A percentile compares a stretch with the other conserved stretches of the same genome.
phyloP scores from a whole-genome alignment of 805 yeast species.

The Wickerhamiella domercqiae region DNA sequence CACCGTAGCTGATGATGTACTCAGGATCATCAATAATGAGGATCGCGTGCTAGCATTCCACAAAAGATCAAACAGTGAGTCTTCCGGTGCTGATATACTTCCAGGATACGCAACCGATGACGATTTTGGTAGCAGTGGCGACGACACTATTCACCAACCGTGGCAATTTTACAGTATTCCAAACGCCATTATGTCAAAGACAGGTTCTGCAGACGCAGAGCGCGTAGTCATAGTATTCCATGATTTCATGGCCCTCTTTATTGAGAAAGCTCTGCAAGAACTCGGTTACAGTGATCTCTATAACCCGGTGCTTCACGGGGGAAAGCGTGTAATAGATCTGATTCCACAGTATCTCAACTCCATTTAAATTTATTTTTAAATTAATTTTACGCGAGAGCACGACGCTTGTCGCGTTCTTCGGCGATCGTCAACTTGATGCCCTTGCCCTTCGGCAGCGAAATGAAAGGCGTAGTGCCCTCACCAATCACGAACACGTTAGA shows the following conservation, averaged over 20 bases:
- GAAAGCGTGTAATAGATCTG: slow-evolving; percentile 20
- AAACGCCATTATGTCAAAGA: slow-evolving; percentile 39
- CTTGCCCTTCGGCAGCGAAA: slow-evolving; percentile 97
- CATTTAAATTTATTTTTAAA: neutral
- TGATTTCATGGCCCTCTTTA: slow-evolving; percentile 49
- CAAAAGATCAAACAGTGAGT: neutral
- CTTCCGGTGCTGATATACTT: neutral
- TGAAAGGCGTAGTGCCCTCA: slow-evolving; percentile 87
- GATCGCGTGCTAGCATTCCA: slow-evolving; percentile 11
- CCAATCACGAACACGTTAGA: slow-evolving; percentile 88
- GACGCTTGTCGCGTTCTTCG: slow-evolving; percentile 97
- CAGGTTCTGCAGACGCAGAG: slow-evolving; percentile 1
- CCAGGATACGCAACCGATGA: slow-evolving; percentile 69
- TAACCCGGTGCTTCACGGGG: slow-evolving; percentile 16
- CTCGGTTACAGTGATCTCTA: slow-evolving; percentile 16
- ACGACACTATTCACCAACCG: slow-evolving; percentile 55
- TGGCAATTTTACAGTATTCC: slow-evolving; percentile 51
- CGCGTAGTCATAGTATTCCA: slow-evolving; percentile 61
- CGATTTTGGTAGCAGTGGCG: slow-evolving; percentile 77
- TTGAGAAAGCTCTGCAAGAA: slow-evolving; percentile 31
- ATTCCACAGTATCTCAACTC: slow-evolving; percentile 18
- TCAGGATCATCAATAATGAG: slow-evolving; percentile 36
- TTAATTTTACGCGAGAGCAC: slow-evolving; percentile 36
- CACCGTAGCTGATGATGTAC: slow-evolving; percentile 38
- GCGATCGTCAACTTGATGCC: slow-evolving; percentile 92